Conservation (phyloP, 2,329 filamentous ascomycete genomes). For the Monilinia fructicola region DNA sequence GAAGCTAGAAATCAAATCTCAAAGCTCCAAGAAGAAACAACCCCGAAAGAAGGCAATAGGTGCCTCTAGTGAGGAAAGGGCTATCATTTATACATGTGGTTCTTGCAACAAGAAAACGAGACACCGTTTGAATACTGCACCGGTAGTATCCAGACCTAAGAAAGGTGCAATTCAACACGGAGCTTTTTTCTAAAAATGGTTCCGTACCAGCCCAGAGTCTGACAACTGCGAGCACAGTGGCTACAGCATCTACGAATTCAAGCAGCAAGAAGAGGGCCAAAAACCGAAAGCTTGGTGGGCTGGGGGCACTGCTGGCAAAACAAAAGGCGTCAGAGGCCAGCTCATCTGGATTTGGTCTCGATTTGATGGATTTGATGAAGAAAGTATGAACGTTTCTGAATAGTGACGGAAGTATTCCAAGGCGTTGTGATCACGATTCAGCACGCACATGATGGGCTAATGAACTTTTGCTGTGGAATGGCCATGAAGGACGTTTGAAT, state of each 20-base stretch:
- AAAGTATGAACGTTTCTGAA: constrained; percentile 29
- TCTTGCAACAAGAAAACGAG: constrained; percentile 36
- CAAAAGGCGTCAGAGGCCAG: constrained; percentile 31
- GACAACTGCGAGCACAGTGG: constrained; percentile 29
- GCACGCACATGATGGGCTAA: not conserved
- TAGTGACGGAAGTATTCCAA: not conserved
- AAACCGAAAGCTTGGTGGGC: constrained; percentile 58
- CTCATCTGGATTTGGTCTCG: constrained; percentile 38
- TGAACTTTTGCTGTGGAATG: not conserved
- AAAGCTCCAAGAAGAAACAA: constrained; percentile 5
- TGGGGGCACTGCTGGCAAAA: constrained; percentile 59
- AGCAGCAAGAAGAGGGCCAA: constrained; percentile 66
- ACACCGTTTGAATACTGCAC: constrained; percentile 25
- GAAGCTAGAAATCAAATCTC: constrained; percentile 27
- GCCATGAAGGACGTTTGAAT: not conserved
- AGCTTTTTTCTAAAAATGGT: not conserved
- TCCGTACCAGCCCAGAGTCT: constrained; percentile 3
- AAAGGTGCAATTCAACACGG: constrained; percentile 7
- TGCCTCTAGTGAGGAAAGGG: constrained; percentile 22
- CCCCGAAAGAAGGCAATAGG: constrained; percentile 2
- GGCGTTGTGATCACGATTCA: not conserved
- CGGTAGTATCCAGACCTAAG: constrained; percentile 14
- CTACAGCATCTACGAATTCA: constrained; percentile 48
- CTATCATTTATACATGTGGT: constrained; percentile 37
- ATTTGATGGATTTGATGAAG: constrained; percentile 46